A percentile compares a stretch with the other conserved stretches of the same genome.
Evolutionary conservation across 1,139 yeast species (phyloP).

Genomic region (Saccharomyces hybrid): DNA sequence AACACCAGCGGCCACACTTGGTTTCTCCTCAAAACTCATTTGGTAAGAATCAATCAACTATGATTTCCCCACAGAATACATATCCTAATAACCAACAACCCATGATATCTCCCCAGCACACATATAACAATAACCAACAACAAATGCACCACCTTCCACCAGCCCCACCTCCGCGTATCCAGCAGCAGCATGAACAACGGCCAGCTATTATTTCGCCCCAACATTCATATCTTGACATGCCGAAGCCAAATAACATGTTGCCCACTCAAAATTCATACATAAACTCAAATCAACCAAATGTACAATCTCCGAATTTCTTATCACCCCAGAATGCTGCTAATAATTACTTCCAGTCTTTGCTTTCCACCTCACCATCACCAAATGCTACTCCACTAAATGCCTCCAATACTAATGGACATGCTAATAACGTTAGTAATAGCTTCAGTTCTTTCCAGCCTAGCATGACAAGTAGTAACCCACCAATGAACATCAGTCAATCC

Average conservation of each 20-base stretch:
- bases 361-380: constrained; percentile 23
- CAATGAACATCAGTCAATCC: not conserved
- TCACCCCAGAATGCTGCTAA: constrained; percentile 19
- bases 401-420: not conserved
- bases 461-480: not conserved
- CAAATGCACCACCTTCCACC: constrained; percentile 22
- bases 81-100: not conserved
- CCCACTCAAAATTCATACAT: not conserved
- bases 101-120: not conserved
- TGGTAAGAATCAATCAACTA: not conserved
- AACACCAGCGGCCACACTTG: constrained; percentile 39
- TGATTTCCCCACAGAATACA: not conserved
- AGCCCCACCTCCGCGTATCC: constrained; percentile 12
- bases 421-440: not conserved
- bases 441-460: not conserved
- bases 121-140: constrained; percentile 8
- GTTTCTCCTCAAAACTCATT: constrained; percentile 3
- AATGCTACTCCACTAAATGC: not conserved
- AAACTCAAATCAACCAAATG: constrained; percentile 13
- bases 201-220: not conserved
- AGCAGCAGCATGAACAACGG: constrained; percentile 8
- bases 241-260: not conserved
- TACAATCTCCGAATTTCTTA: constrained; percentile 23
- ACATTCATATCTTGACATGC: constrained; percentile 10
- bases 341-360: constrained; percentile 22